phyloP scores from a whole-genome alignment of 129 eudicot species.

The Flaveria linearis region DNA sequence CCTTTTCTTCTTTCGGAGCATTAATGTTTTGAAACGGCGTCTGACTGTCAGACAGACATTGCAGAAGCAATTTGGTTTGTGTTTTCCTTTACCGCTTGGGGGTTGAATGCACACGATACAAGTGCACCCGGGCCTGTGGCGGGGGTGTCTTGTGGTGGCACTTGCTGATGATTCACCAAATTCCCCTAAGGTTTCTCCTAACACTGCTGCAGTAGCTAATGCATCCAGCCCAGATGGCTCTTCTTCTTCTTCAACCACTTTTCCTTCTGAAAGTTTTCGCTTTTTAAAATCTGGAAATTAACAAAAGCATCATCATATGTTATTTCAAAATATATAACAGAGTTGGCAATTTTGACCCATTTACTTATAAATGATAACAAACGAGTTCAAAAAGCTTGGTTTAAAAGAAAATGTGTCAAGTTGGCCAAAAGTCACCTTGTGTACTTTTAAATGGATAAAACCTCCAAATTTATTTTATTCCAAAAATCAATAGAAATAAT shows the following conservation, averaged over 20 bases:
- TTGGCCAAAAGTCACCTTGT: too few relatives aligned
- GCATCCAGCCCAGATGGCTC: conserved; percentile 85
- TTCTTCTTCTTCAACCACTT: conserved; percentile 42
- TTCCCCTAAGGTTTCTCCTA: conserved; percentile 42
- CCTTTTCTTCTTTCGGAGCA: conserved; percentile 81
- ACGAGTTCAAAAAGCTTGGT: too few relatives aligned
- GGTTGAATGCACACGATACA: conserved; percentile 98
- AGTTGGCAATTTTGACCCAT: background rate
- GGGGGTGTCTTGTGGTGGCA: conserved; percentile 81
- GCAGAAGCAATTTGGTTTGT: conserved; percentile 74
- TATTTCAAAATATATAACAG: too few relatives aligned
- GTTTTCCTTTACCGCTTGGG: conserved; percentile 90
- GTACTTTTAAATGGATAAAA: background rate
- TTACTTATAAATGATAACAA: background rate
- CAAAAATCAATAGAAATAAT: too few relatives aligned
- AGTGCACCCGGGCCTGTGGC: conserved; percentile 87
- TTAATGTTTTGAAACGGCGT: conserved; percentile 84
- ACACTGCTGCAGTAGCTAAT: conserved; percentile 80
- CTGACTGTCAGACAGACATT: conserved; percentile 76
- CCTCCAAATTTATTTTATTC: too few relatives aligned
- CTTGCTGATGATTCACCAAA: conserved; percentile 54
- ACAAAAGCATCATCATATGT: background rate
- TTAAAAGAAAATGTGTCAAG: background rate
- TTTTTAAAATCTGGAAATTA: conserved; percentile 55
- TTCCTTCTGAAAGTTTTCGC: conserved; percentile 50